Conservation (phyloP, 129 eudicot species). For the Flaveria ramosissima region DNA sequence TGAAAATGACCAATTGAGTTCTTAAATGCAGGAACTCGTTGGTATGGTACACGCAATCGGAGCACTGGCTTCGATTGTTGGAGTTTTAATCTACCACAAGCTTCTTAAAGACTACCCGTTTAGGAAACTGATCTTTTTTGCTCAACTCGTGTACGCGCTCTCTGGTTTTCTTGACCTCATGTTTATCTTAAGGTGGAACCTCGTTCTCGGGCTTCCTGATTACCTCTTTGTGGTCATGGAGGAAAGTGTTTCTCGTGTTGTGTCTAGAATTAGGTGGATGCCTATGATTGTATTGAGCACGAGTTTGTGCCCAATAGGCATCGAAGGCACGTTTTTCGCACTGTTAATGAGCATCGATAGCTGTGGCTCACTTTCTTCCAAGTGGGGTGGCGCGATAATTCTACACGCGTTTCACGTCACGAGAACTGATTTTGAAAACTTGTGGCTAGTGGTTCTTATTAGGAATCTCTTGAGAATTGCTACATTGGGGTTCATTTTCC, state of each 20-base stretch:
- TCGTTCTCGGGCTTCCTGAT: constrained; percentile 54
- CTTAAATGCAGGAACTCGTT: constrained; percentile 48
- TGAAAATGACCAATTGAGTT: neutral
- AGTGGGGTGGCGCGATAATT: constrained; percentile 55
- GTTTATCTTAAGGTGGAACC: constrained; percentile 57
- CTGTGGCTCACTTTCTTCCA: constrained; percentile 52
- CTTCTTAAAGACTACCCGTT: constrained; percentile 53
- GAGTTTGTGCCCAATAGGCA: constrained; percentile 56
- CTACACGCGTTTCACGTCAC: constrained; percentile 50
- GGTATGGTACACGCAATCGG: constrained; percentile 61
- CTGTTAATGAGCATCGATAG: constrained; percentile 64
- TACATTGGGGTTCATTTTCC: constrained; percentile 50
- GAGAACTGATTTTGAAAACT: constrained; percentile 50
- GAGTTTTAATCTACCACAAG: constrained; percentile 61
- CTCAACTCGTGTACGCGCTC: constrained; percentile 51
- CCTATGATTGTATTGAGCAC: constrained; percentile 64
- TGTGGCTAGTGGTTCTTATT: constrained; percentile 52
- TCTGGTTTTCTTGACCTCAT: constrained; percentile 65
- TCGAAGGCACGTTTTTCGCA: constrained; percentile 74
- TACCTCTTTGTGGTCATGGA: constrained; percentile 53
- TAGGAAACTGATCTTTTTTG: constrained; percentile 42
- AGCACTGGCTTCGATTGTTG: constrained; percentile 61
- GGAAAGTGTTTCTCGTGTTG: constrained; percentile 43
- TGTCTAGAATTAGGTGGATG: constrained; percentile 56
- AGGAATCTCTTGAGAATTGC: constrained; percentile 47